These are phyloP conservation scores for Phytophthora chlamydospora DNA, from an alignment of 352 stramenopile genomes.

Conservation along the genomic window DNA sequence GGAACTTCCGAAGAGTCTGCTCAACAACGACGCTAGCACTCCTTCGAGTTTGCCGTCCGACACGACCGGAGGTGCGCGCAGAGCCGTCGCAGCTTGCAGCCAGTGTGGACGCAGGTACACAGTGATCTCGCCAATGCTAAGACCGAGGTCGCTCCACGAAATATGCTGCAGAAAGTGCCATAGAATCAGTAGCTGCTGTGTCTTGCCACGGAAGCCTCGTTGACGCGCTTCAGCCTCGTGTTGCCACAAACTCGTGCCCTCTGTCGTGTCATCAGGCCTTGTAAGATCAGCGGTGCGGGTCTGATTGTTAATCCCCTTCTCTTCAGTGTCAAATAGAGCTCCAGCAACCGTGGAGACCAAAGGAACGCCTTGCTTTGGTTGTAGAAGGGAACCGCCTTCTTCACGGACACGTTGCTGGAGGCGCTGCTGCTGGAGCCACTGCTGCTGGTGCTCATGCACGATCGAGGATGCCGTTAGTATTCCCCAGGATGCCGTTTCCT, in stretches of 20 bases:
- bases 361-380: too few species aligned
- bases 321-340: too few species aligned
- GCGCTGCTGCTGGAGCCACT: slow-evolving; percentile 3
- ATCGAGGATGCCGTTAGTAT: slow-evolving; percentile 1
- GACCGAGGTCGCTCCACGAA: background rate
- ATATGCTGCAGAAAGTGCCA: slow-evolving; percentile 2
- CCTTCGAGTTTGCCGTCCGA: slow-evolving; percentile 4
- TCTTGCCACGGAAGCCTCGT: background rate
- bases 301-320: too few species aligned
- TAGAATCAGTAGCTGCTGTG: slow-evolving; percentile 3
- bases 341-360: too few species aligned
- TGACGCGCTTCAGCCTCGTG: background rate
- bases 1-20: background rate
- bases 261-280: too few species aligned
- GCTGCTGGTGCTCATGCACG: slow-evolving; percentile 8
- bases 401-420: slow-evolving; percentile 1
- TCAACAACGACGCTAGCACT: slow-evolving; percentile 6
- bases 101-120: background rate
- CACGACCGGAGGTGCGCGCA: background rate
- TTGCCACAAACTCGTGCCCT: slow-evolving; percentile 4
- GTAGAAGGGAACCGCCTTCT: too few species aligned
- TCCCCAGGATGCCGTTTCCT: background rate
- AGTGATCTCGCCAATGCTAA: background rate
- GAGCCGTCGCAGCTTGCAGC: background rate
- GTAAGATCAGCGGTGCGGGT: too few species aligned